These are phyloP conservation scores for Lipomyces japonicus DNA, from an alignment of 805 yeast genomes.

Conservation along the genomic window DNA sequence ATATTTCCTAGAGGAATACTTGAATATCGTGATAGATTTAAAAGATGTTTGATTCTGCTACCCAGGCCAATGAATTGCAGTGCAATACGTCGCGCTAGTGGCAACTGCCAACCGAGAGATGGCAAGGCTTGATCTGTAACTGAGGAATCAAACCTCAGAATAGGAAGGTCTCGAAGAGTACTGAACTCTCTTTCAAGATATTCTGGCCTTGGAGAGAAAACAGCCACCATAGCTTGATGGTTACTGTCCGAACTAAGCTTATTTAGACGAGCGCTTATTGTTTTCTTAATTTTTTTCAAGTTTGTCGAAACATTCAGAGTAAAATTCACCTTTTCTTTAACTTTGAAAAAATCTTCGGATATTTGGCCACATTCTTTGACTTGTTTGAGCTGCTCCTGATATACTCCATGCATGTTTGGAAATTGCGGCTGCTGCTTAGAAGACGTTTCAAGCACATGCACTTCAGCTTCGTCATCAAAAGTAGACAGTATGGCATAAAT, in stretches of 20 bases:
- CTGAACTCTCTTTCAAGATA: slow-evolving; percentile 47
- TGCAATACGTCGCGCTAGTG: slow-evolving; percentile 59
- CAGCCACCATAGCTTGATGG: slow-evolving; percentile 19
- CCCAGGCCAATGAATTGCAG: slow-evolving; percentile 72
- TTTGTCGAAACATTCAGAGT: slow-evolving; percentile 55
- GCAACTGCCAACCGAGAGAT: slow-evolving; percentile 76
- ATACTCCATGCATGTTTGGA: slow-evolving; percentile 53
- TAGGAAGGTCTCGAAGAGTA: slow-evolving; percentile 55
- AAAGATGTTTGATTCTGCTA: slow-evolving; percentile 64
- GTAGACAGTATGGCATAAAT: slow-evolving; percentile 64
- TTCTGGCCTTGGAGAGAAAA: slow-evolving; percentile 24
- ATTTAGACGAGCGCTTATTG: slow-evolving; percentile 36
- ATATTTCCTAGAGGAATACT: slow-evolving; percentile 85
- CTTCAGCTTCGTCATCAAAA: slow-evolving; percentile 46
- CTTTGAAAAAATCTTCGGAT: slow-evolving; percentile 44
- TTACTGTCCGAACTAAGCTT: slow-evolving; percentile 9
- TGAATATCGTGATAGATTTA: slow-evolving; percentile 63
- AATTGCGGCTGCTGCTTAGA: slow-evolving; percentile 57
- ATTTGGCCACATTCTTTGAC: slow-evolving; percentile 38
- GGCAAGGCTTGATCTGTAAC: slow-evolving; percentile 60
- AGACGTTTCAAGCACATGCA: slow-evolving; percentile 67
- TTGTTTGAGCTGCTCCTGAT: slow-evolving; percentile 43
- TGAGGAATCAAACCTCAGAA: slow-evolving; percentile 49
- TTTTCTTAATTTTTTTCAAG: slow-evolving; percentile 52
- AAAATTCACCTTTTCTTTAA: slow-evolving; percentile 52